Evolutionary conservation across 208 protist species (phyloP).

Genomic region (Wallacemonas sp.): DNA sequence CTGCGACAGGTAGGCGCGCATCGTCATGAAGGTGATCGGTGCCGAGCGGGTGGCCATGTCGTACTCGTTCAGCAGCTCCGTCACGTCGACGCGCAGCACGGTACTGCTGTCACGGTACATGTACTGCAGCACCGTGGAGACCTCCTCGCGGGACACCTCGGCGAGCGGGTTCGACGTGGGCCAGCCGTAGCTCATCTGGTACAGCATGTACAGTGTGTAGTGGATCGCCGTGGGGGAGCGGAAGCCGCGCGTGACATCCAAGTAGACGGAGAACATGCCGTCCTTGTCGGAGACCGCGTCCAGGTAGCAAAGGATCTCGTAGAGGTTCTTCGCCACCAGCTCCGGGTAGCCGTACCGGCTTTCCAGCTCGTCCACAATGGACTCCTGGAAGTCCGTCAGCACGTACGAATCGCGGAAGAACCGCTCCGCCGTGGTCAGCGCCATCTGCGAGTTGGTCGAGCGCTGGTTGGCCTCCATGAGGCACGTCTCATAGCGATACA

Average conservation of each 20-base stretch:
- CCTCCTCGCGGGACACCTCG: conserved; percentile 60
- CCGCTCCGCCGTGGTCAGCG: conserved; percentile 65
- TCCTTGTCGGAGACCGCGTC: conserved; percentile 64
- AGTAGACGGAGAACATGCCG: conserved; percentile 62
- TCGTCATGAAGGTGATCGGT: conserved; percentile 66
- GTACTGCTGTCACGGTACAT: conserved; percentile 66
- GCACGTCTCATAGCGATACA: conserved; percentile 77
- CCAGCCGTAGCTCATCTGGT: conserved; percentile 86
- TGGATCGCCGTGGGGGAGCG: conserved; percentile 81
- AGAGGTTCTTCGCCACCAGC: conserved; percentile 85
- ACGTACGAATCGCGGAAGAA: conserved; percentile 81
- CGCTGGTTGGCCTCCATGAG: conserved; percentile 55
- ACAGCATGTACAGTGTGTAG: conserved; percentile 80
- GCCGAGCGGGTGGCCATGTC: conserved; percentile 77
- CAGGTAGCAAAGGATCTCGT: conserved; percentile 91
- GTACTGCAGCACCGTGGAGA: conserved; percentile 72
- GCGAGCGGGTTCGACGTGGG: conserved; percentile 70
- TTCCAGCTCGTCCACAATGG: conserved; percentile 86
- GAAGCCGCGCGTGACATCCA: conserved; percentile 84
- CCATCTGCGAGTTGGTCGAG: conserved; percentile 70
- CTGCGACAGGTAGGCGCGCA: conserved; percentile 75
- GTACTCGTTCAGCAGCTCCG: conserved; percentile 72
- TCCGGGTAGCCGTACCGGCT: conserved; percentile 82
- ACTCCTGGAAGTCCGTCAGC: conserved; percentile 87
- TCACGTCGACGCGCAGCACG: conserved; percentile 59